Conservation (phyloP, 306 rosid genomes). For the Oemleria cerasiformis region DNA sequence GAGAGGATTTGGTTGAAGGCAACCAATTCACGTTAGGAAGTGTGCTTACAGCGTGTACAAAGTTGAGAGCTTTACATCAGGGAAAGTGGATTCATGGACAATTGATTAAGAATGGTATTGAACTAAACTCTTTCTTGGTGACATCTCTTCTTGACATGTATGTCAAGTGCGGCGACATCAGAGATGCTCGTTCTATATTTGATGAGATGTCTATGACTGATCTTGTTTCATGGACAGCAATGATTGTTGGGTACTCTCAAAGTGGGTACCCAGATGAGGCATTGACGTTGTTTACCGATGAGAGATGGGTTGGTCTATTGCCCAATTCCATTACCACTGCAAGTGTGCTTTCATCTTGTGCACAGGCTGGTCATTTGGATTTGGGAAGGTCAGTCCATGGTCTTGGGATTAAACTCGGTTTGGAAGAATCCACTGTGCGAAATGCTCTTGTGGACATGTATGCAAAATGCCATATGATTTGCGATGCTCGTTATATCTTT, state of each 20-base stretch:
- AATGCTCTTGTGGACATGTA: constrained; percentile 74
- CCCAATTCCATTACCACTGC: constrained; percentile 64
- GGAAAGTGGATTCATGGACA: constrained; percentile 75
- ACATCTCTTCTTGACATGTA: constrained; percentile 63
- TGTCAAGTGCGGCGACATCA: constrained; percentile 57
- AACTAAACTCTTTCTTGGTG: constrained; percentile 35
- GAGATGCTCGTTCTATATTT: constrained; percentile 58
- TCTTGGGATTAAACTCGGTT: constrained; percentile 47
- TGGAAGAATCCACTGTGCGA: constrained; percentile 42
- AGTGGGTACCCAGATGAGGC: constrained; percentile 51
- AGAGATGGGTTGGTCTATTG: constrained; percentile 38
- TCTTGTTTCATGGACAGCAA: constrained; percentile 77
- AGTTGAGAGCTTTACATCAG: constrained; percentile 57
- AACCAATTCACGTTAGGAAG: constrained; percentile 58
- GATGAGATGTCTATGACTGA: constrained; percentile 43
- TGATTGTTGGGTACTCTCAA: constrained; percentile 75
- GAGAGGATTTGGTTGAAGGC: constrained; percentile 52
- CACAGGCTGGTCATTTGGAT: constrained; percentile 35
- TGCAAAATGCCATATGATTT: constrained; percentile 49
- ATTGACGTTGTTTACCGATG: constrained; percentile 40
- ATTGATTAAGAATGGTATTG: constrained; percentile 48
- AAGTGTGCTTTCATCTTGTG: constrained; percentile 72
- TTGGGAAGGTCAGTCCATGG: constrained; percentile 58
- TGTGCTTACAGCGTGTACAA: constrained; percentile 51
- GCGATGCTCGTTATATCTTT: constrained; percentile 50